Evolutionary conservation across 768 basidiomycete species (phyloP).

Genomic region (Lentinus brumalis): DNA sequence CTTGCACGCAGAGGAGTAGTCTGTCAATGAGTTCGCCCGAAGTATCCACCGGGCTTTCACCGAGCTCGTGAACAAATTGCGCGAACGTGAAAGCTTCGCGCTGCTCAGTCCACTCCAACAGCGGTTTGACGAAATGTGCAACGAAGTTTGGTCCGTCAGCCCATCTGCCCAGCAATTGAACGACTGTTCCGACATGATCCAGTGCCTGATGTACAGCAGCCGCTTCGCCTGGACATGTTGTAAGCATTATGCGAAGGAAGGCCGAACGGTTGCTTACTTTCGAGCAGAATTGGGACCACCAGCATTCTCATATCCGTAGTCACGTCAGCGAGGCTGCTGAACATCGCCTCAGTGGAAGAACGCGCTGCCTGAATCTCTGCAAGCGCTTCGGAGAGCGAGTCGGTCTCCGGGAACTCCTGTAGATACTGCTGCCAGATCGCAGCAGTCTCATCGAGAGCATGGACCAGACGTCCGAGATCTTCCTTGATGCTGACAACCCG

Average conservation of each 20-base stretch:
- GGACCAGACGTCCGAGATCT: conserved; percentile 28
- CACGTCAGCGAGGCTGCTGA: conserved; percentile 30
- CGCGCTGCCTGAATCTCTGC: conserved; percentile 23
- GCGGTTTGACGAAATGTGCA: conserved; percentile 35
- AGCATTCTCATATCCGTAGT: conserved; percentile 28
- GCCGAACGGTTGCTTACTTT: conserved; percentile 32
- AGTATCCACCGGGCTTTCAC: conserved; percentile 17
- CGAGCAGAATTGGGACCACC: conserved; percentile 36
- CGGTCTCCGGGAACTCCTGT: conserved; percentile 32
- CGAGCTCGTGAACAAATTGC: background rate
- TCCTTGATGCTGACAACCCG: conserved; percentile 27
- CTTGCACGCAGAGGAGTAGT: conserved; percentile 68
- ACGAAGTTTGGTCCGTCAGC: conserved; percentile 6
- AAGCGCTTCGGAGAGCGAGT: conserved; percentile 28
- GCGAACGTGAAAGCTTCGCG: conserved; percentile 1
- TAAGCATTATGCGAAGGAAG: background rate
- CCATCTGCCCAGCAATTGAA: conserved; percentile 10
- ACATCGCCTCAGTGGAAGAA: conserved; percentile 6
- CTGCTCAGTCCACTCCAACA: conserved; percentile 33
- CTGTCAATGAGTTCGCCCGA: conserved; percentile 55
- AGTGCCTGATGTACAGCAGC: conserved; percentile 2
- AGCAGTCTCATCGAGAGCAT: conserved; percentile 34
- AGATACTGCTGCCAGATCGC: conserved; percentile 23
- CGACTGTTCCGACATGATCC: conserved; percentile 8
- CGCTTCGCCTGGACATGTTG: conserved; percentile 12